Evolutionary conservation across 116 monocot genomes (phyloP).

Genomic region (Trichopus zeylanicus): DNA sequence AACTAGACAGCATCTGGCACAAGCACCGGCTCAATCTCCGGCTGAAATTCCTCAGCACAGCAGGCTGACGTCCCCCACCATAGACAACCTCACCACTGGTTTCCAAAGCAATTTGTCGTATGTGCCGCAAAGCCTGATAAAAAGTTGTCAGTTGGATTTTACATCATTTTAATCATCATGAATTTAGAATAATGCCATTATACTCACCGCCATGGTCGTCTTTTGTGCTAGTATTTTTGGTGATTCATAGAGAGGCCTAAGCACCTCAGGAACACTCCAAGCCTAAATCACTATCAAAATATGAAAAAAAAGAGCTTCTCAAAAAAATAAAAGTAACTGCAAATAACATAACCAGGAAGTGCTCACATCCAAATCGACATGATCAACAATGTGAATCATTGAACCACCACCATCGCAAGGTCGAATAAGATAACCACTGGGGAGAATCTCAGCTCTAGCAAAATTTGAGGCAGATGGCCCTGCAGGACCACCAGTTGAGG

Average conservation of each 20-base stretch:
- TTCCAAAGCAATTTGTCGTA: constrained; percentile 82
- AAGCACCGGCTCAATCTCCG: constrained; percentile 72
- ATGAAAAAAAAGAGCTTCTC: not conserved
- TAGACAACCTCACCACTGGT: constrained; percentile 65
- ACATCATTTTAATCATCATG: not conserved
- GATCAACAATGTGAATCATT: constrained; percentile 98
- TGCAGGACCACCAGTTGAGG: constrained; percentile 59
- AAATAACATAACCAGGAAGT: not conserved
- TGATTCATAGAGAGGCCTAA: constrained; percentile 86
- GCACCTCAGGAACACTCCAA: constrained; percentile 88
- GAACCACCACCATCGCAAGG: constrained; percentile 96
- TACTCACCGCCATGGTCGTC: constrained; percentile 80
- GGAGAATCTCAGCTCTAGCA: constrained; percentile 89
- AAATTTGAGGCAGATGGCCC: constrained; percentile 63
- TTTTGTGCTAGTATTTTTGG: constrained; percentile 85
- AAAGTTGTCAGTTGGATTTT: not conserved
- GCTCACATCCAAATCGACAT: constrained; percentile 88
- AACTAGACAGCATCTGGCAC: not conserved
- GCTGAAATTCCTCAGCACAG: constrained; percentile 72
- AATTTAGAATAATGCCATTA: not conserved
- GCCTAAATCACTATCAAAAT: constrained; percentile 32
- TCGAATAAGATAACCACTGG: constrained; percentile 84
- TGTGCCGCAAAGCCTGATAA: constrained; percentile 66
- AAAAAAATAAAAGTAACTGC: not conserved
- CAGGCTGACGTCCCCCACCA: constrained; percentile 71